Base-by-base conservation (phyloP, 1,139 yeast species). In the Candida sojae region DNA sequence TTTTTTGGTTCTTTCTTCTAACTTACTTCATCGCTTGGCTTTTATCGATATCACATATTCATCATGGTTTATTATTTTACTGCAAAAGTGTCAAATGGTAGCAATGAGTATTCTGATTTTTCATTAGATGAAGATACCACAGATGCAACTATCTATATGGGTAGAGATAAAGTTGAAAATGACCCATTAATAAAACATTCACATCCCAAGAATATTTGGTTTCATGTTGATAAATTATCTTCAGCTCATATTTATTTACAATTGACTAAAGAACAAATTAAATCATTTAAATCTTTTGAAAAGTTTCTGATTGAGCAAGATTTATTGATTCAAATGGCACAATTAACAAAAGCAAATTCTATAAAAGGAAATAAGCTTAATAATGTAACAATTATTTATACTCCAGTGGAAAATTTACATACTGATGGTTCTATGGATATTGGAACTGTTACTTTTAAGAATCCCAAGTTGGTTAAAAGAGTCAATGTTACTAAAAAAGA, bases 191-290 rank as follows among this genome's bases (percentile, higher is more conserved):
- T 89, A 50, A 83, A 82, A 59, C 78, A 82, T 59, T 90, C 93
- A 0, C 77, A 81, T 55, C 84, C 84, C 12, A 81, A 79, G 50
- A 88, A 87, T 60, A 70, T 87, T 7, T 89, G 96, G 95, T 88
- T 89, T 60, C 96, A 88, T 63, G 92, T 86, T 7, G 95, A 88
- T 58, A 86, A 86, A 56, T 74, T 83, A 47, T 84, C 92, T 9
- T 85, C 92, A 39, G 96, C 95, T 0, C 96, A 89, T 62, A 77
- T 89, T n/a, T 89, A 89, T 58, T 66, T 88, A 31, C 80, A 89
- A 48, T 66, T 86, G 33, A 73, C 70, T 12, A 75, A 75, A 21
- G 80, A 75, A 37, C 82, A 79, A 30, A 62, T 64, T 45, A 57
- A 60, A 11, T 43, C 53, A 38, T 48, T 55, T 39, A 61, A 59